Conservation (phyloP, 78 protist species). For the Dictyostelium brefeldianum region DNA sequence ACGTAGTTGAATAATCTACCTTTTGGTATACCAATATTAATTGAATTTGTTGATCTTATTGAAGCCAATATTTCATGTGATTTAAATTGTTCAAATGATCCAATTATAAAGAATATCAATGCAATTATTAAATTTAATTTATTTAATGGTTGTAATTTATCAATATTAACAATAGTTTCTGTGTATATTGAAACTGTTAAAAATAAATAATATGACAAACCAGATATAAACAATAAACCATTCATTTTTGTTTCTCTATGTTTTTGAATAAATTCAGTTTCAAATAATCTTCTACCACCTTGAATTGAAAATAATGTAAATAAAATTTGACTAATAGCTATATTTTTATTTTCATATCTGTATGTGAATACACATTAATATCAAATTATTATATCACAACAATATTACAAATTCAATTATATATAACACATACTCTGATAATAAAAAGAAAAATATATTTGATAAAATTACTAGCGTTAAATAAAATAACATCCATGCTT, state of each 20-base stretch:
- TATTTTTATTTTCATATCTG: background rate
- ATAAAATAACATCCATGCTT: conserved; percentile 38
- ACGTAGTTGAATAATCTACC: background rate
- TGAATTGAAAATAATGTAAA: conserved; percentile 29
- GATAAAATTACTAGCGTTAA: background rate
- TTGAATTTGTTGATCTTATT: background rate
- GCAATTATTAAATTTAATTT: background rate
- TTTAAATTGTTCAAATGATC: conserved; percentile 20
- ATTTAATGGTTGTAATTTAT: background rate
- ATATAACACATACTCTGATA: background rate
- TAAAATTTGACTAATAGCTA: background rate
- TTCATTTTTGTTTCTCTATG: conserved; percentile 21
- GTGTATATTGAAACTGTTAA: background rate
- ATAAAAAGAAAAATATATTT: conserved; percentile 1
- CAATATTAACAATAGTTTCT: background rate
- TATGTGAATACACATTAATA: background rate
- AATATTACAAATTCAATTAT: background rate
- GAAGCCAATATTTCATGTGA: conserved; percentile 14
- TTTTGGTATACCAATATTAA: conserved; percentile 10
- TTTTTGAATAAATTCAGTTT: conserved; percentile 32
- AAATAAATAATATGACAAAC: conserved; percentile 43
- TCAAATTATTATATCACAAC: background rate
- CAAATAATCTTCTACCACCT: conserved; percentile 36
- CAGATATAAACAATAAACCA: conserved; percentile 17
- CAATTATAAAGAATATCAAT: background rate